These are phyloP conservation scores for Leccinellum rugosiceps DNA, from an alignment of 768 basidiomycete species.

Conservation along the genomic window DNA sequence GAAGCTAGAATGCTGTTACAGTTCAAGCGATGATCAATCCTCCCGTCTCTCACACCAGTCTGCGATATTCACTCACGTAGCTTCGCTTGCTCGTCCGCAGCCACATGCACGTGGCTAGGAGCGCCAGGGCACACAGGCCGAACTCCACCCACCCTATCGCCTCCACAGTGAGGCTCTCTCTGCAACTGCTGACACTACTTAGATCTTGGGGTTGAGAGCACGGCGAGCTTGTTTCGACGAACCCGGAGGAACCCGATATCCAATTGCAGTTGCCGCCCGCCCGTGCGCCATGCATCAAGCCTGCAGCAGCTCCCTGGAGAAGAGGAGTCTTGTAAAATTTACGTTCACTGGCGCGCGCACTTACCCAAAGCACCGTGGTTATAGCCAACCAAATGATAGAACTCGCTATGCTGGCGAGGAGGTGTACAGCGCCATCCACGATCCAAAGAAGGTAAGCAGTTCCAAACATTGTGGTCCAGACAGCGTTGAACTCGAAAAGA, in stretches of 20 bases:
- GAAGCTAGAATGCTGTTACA: conserved; percentile 33
- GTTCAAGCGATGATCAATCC: conserved; percentile 19
- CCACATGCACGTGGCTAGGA: conserved; percentile 55
- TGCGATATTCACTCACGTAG: conserved; percentile 42
- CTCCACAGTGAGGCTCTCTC: conserved; percentile 70
- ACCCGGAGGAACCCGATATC: conserved; percentile 35
- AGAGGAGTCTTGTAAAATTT: not conserved
- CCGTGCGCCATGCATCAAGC: conserved; percentile 64
- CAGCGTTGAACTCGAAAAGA: conserved; percentile 58
- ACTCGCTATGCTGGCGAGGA: conserved; percentile 74
- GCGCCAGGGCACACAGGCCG: conserved; percentile 53
- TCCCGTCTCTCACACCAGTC: conserved; percentile 34
- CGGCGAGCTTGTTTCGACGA: conserved; percentile 23
- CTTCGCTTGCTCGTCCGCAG: conserved; percentile 37
- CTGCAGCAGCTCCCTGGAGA: conserved; percentile 61
- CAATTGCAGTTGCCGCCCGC: conserved; percentile 57
- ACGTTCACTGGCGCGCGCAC: conserved; percentile 15
- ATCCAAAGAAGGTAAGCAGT: conserved; percentile 71
- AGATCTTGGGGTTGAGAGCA: conserved; percentile 21
- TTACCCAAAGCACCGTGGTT: conserved; percentile 66
- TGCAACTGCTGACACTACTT: conserved; percentile 46
- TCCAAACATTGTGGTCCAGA: conserved; percentile 75
- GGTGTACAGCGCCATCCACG: conserved; percentile 58
- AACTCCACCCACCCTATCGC: conserved; percentile 77
- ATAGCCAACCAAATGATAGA: conserved; percentile 71